Base-by-base conservation (phyloP, 495 filamentous ascomycete species). In the Clohesyomyces aquaticus region DNA sequence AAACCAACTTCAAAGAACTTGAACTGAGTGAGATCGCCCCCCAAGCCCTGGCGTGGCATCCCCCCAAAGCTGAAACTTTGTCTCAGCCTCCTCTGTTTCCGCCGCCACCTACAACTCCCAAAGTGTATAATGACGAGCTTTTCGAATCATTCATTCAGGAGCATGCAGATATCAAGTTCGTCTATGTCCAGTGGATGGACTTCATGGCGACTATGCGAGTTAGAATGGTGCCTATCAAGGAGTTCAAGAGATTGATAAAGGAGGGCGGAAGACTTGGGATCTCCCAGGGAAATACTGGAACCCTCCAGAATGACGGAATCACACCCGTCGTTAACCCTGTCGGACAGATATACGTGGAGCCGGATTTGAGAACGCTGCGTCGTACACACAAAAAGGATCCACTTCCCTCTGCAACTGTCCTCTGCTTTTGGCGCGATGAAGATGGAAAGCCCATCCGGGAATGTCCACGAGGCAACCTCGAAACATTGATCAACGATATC, bases 121-220 rank as follows among this genome's bases (percentile, higher is more conserved):
- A 63, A 61, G 56, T 66, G 23, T 70, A 72, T 42, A 53, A 72
- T 28, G 38, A 48, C 35, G 10, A 56, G 45, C 11, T 66, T 28
- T 63, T 71, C 43, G 68, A 71, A 3, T 32, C 55, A 3, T 73
- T 71, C 63, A 60, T 67, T 29, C 35, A 56, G 52, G 48, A 75
- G 41, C 67, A 82, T 63, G 61, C 69, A 2, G 63, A 72, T 0
- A 70, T 78, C 38, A 81, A 84, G 55, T 89, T 83, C 55, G 68
- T 92, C 41, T 85, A 88, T 57, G 80, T 94, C 53, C 87, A 90
- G 75, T 95, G 87, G 83, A 74, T 90, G 26, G 91, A 95, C 72
- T 91, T 89, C 72, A 93, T 89, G 6, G 84, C 83, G 12, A 85
- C 81, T 1, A 68, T 84, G 0, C 83, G 89, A n/a, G 79, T 86